phyloP scores from a whole-genome alignment of 2,329 filamentous ascomycete genomes.

The Epichloe gansuensis region DNA sequence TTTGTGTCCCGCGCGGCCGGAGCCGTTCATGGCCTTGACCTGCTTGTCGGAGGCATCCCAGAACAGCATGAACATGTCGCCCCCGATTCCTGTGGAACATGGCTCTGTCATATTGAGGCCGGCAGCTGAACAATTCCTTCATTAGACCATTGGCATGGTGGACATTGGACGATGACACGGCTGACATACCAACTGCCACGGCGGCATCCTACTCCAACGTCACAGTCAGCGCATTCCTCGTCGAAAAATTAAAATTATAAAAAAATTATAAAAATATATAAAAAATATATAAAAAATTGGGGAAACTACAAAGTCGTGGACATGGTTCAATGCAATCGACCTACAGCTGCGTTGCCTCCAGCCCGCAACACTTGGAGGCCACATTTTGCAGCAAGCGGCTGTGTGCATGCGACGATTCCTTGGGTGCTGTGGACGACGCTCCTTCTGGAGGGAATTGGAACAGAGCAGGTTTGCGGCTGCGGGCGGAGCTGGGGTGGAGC shows the following conservation, averaged over 20 bases:
- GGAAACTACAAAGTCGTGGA: too few relatives aligned
- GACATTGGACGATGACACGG: neutral
- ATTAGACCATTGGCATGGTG: neutral
- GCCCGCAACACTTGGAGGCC: conserved; percentile 74
- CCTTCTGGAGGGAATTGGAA: conserved; percentile 63
- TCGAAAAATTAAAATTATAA: too few relatives aligned
- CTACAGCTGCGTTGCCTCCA: conserved; percentile 86
- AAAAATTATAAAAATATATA: too few relatives aligned
- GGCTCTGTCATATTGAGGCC: conserved; percentile 91
- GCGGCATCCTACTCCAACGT: conserved; percentile 65
- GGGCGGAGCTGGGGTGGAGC: conserved; percentile 18
- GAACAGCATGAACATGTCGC: conserved; percentile 93
- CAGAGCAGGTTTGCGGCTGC: conserved; percentile 40
- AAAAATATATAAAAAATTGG: too few relatives aligned
- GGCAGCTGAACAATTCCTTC: conserved; percentile 47
- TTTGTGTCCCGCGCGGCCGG: conserved; percentile 65
- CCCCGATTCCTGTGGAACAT: conserved; percentile 84
- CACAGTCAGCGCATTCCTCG: conserved; percentile 2
- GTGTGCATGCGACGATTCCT: conserved; percentile 81
- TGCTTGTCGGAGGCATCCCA: conserved; percentile 75
- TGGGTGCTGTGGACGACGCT: conserved; percentile 90
- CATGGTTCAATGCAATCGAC: conserved; percentile 19
- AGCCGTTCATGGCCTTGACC: conserved; percentile 82
- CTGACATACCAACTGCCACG: conserved; percentile 62
- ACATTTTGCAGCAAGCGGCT: conserved; percentile 80